Conservation (phyloP, 2,329 filamentous ascomycete species). For the Aspergillus novoparasiticus region DNA sequence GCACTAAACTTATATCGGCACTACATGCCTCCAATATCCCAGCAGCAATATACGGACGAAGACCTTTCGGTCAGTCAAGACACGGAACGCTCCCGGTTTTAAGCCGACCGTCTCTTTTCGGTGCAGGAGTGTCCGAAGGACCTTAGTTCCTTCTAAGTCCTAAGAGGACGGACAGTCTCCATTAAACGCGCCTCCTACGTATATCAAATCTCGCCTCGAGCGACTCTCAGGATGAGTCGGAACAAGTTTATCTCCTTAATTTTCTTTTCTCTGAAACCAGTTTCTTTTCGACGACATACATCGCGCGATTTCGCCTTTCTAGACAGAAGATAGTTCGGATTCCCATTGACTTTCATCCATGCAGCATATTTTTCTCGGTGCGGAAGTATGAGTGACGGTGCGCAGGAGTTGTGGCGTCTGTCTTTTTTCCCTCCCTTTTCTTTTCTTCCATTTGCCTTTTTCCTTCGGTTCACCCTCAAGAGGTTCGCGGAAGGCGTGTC, state of each 20-base stretch:
- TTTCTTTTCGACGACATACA: background rate
- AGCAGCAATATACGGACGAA: background rate
- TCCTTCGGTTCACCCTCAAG: background rate
- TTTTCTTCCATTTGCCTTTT: background rate
- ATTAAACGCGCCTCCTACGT: background rate
- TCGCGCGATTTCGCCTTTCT: background rate
- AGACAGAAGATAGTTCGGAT: background rate
- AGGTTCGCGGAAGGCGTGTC: slow-evolving; percentile 1
- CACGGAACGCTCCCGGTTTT: background rate
- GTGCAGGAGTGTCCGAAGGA: background rate
- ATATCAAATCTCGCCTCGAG: background rate
- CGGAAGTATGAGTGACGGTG: slow-evolving; percentile 7
- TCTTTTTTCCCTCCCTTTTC: slow-evolving; percentile 7
- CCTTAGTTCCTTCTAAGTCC: background rate
- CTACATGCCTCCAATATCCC: background rate
- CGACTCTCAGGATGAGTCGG: background rate
- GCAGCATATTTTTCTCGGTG: background rate
- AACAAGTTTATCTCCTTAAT: background rate
- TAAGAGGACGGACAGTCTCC: background rate
- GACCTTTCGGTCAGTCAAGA: background rate
- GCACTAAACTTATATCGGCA: slow-evolving; percentile 50
- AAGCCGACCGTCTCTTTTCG: background rate
- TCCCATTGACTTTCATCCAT: background rate
- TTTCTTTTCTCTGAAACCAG: background rate
- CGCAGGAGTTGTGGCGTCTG: slow-evolving; percentile 14